Evolutionary conservation across 177 flowering plant species (phyloP).

Genomic region (Vitis hybrid): DNA sequence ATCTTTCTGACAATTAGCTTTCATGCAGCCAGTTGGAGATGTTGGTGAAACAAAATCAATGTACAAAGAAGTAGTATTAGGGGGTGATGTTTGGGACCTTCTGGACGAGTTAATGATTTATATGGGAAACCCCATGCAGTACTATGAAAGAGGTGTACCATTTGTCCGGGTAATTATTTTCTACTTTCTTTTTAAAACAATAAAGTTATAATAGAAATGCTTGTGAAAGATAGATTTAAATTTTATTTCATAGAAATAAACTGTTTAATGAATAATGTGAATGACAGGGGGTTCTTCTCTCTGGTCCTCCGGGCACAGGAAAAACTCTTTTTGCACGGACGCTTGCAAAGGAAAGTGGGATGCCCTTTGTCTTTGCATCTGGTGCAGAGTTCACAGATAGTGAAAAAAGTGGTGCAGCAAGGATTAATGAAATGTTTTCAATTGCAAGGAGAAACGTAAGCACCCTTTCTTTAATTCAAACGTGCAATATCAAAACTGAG

Average conservation of each 20-base stretch:
- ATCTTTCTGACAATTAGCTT: not conserved
- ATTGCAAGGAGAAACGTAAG: conserved; percentile 94
- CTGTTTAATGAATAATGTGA: conserved; percentile 10
- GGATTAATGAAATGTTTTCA: conserved; percentile 87
- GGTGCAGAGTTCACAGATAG: conserved; percentile 98
- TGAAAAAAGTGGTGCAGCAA: conserved; percentile 90
- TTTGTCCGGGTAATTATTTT: conserved; percentile 82
- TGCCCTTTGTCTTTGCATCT: conserved; percentile 97
- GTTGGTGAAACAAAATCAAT: conserved; percentile 71
- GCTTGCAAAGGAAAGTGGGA: conserved; percentile 91
- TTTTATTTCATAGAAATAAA: not conserved
- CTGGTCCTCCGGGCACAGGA: conserved; percentile 99
- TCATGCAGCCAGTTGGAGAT: conserved; percentile 78
- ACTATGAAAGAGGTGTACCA: conserved; percentile 71
- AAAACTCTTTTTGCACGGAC: conserved; percentile 99
- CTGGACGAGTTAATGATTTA: conserved; percentile 95
- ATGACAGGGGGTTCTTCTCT: conserved; percentile 90
- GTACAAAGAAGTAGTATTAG: conserved; percentile 87
- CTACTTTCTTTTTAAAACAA: conserved; percentile 3
- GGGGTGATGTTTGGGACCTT: conserved; percentile 99
- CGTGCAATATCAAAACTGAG: not conserved
- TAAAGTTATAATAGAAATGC: not conserved
- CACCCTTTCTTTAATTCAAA: conserved; percentile 9
- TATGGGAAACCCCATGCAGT: conserved; percentile 94
- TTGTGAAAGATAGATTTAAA: conserved; percentile 1